Evolutionary conservation across 2,329 filamentous ascomycete genomes (phyloP), one percentile per base, ranked within the genome.

Genomic region (Botrytis fabae): DNA sequence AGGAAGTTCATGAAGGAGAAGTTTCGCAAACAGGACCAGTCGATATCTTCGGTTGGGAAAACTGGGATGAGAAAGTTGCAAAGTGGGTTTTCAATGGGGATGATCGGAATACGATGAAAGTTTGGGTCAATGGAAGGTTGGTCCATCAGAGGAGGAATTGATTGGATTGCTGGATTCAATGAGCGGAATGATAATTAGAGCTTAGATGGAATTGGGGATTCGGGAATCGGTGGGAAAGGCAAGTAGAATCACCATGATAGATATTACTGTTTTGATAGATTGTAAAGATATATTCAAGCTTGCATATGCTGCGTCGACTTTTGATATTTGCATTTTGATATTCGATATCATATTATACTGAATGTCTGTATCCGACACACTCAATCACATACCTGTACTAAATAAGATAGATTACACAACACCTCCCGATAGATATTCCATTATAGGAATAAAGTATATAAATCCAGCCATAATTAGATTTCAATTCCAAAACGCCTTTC

Each of bases 71-170:
- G 79, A 89, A 86, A 79, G 84, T 98, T 18, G 93, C 93, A 70
- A 99, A 99, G 85, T 99, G 96, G 96, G 85, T 98, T 75, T 99
- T 93, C 83, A 92, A 89, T 76, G 96, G 96, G 0, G 95, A 98
- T 84, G 96, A 98, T 83, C 86, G 95, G 77, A 98, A 98, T 82
- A 95, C 94, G 4, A 87, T 87, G 78, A 90, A 87, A 77, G 96
- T 99, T 8, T 99, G 95, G 95, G 94, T 98, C 2, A 90, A 87
- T 80, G 96, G 96, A 4, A 84, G 90, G 75, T 82, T 97, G 81
- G 96, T 98, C 65, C 94, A 97, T 83, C 82, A 86, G 80, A 82
- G 84, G 77, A 78, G 81, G 83, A 75, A 22, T 38, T 51, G 32
- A 35, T 28, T n/a, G 1, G 10, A 20, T 54, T 40, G 22, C 40